phyloP scores from a whole-genome alignment of 2,329 filamentous ascomycete species.

The Lachnellula arida region DNA sequence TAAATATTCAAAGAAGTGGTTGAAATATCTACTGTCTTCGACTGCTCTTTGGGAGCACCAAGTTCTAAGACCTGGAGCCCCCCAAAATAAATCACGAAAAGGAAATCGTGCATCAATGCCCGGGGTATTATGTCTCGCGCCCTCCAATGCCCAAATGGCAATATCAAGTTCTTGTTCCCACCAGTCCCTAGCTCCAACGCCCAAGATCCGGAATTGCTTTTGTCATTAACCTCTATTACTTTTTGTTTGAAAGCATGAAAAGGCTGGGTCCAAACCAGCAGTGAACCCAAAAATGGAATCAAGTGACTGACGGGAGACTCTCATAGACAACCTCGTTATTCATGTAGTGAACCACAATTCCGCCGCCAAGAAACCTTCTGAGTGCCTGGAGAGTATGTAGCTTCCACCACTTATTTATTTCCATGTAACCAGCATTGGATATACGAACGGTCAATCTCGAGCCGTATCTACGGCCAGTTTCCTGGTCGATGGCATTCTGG shows the following conservation, averaged over 20 bases:
- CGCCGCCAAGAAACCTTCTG: constrained; percentile 55
- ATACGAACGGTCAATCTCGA: constrained; percentile 59
- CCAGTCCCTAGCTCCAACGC: neutral
- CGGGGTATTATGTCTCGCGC: neutral
- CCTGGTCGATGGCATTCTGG: constrained; percentile 57
- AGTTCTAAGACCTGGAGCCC: too few relatives aligned
- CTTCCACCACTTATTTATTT: constrained; percentile 72
- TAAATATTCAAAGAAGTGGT: too few relatives aligned
- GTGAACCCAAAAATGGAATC: neutral
- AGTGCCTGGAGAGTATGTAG: constrained; percentile 58
- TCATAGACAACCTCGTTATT: constrained; percentile 57
- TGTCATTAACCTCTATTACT: neutral
- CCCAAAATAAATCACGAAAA: too few relatives aligned
- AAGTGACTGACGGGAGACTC: constrained; percentile 43
- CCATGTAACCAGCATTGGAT: constrained; percentile 53
- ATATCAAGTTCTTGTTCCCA: neutral
- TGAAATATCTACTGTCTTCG: too few relatives aligned
- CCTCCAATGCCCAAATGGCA: neutral
- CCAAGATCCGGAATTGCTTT: neutral
- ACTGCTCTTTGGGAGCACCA: too few relatives aligned
- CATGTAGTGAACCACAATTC: constrained; percentile 59
- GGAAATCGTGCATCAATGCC: too few relatives aligned
- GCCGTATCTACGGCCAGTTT: constrained; percentile 56
- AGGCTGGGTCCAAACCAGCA: neutral
- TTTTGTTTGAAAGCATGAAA: neutral